Conservation (phyloP, 179 eudicot species). For the Vitellaria paradoxa region DNA sequence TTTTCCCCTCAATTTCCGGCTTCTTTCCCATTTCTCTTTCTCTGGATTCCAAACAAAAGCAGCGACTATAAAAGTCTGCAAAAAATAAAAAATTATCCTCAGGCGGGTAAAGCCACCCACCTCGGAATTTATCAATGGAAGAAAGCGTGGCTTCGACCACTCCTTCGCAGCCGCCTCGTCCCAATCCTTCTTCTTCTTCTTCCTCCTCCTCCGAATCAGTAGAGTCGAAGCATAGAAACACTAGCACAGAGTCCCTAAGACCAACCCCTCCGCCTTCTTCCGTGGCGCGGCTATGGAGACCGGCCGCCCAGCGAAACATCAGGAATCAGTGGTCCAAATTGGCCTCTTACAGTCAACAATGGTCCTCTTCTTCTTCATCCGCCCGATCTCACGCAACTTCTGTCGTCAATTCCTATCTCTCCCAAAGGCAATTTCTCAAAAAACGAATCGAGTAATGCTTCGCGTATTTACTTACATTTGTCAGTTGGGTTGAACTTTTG, state of each 20-base stretch:
- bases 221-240: slow-evolving; percentile 5
- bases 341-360: slow-evolving; percentile 43
- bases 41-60: too few relatives aligned
- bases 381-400: slow-evolving; percentile 66
- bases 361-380: slow-evolving; percentile 52
- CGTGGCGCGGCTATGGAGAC: slow-evolving; percentile 64
- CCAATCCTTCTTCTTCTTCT: background rate
- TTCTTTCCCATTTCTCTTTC: too few relatives aligned
- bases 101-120: too few relatives aligned
- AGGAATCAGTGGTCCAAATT: slow-evolving; percentile 90
- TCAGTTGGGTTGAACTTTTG: background rate
- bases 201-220: background rate
- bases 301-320: slow-evolving; percentile 78
- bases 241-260: slow-evolving; percentile 9
- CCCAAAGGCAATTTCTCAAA: slow-evolving; percentile 38
- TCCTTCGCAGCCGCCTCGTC: slow-evolving; percentile 8
- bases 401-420: slow-evolving; percentile 72
- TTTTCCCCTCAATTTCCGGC: too few relatives aligned
- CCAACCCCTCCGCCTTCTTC: slow-evolving; percentile 27
- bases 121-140: background rate
- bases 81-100: too few relatives aligned
- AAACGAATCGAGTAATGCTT: background rate
- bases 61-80: too few relatives aligned
- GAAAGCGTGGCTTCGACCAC: slow-evolving; percentile 8
- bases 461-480: background rate